Percentiles rank a stretch among this genome's conserved stretches.
These are phyloP conservation scores for Casuarina equisetifolia DNA, from an alignment of 306 rosid genomes.

Conservation along the genomic window DNA sequence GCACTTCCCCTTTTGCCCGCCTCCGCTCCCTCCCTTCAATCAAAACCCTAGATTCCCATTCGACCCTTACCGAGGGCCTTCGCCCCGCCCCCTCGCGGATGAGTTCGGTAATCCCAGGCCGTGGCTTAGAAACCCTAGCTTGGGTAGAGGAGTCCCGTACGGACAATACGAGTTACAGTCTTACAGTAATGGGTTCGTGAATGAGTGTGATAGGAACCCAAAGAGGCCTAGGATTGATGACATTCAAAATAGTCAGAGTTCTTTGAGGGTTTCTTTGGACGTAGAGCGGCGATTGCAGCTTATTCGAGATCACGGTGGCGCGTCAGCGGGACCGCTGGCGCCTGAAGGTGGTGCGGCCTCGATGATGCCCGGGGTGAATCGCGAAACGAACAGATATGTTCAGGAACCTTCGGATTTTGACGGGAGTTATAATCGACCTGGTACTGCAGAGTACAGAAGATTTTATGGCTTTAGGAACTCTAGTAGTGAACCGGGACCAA, in stretches of 20 bases:
- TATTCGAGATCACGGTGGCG: constrained; percentile 83
- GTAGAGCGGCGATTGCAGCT: constrained; percentile 72
- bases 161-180: constrained; percentile 27
- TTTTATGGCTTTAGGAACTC: background rate
- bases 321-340: constrained; percentile 25
- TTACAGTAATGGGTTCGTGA: constrained; percentile 25
- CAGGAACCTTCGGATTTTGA: constrained; percentile 15
- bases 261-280: constrained; percentile 32
- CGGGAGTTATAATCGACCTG: constrained; percentile 7
- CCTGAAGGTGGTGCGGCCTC: constrained; percentile 17
- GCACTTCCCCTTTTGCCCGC: constrained; percentile 64
- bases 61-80: constrained; percentile 23
- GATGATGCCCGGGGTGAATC: background rate
- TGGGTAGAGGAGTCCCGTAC: constrained; percentile 20
- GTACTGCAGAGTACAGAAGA: constrained; percentile 3
- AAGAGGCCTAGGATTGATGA: constrained; percentile 68
- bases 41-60: constrained; percentile 39
- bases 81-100: constrained; percentile 20
- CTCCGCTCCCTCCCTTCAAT: constrained; percentile 39
- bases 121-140: constrained; percentile 37
- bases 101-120: constrained; percentile 32
- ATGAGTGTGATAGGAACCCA: constrained; percentile 48
- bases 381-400: constrained; percentile 9
- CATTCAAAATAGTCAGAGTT: constrained; percentile 13
- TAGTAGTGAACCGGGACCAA: constrained; percentile 2